Conservation (phyloP, 2,329 filamentous ascomycete genomes). For the Podosphaera xanthii region DNA sequence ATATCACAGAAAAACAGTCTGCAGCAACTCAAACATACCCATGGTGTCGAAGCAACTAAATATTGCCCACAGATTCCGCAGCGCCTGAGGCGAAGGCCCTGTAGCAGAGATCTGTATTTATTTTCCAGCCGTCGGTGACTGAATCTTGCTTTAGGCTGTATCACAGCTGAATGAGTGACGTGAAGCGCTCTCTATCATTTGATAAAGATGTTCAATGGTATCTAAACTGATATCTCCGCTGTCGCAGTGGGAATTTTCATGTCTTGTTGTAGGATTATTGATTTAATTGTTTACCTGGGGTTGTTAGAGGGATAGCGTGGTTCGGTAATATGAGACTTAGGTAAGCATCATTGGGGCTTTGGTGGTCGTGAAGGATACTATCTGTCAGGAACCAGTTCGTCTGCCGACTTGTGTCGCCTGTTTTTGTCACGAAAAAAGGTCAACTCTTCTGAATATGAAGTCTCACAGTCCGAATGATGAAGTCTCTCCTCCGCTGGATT, state of each 20-base stretch:
- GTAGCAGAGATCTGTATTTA: slow-evolving; percentile 9
- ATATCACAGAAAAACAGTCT: not conserved
- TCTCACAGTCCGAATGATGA: too few species aligned
- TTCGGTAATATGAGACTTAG: not conserved
- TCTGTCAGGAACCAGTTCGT: not conserved
- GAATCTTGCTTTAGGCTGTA: slow-evolving; percentile 1
- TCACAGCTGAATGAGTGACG: not conserved
- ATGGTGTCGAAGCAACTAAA: slow-evolving; percentile 5
- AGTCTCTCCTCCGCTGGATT: too few species aligned
- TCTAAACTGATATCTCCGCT: slow-evolving; percentile 1
- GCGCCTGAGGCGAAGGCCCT: not conserved
- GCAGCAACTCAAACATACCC: slow-evolving; percentile 8
- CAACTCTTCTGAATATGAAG: too few species aligned
- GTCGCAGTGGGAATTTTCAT: slow-evolving; percentile 2
- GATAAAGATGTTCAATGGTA: slow-evolving; percentile 2
- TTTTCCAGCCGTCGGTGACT: slow-evolving; percentile 5
- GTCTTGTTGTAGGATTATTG: slow-evolving; percentile 2
- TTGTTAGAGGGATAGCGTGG: slow-evolving; percentile 2
- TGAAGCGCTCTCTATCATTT: slow-evolving; percentile 3
- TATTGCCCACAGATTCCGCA: slow-evolving; percentile 1
- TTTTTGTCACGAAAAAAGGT: too few species aligned
- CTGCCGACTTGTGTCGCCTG: too few species aligned
- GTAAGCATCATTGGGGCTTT: not conserved
- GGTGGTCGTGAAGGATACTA: not conserved
- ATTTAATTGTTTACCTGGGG: slow-evolving; percentile 1